Evolutionary conservation across 2,329 filamentous ascomycete genomes (phyloP).

Genomic region (Onygenales sp.): DNA sequence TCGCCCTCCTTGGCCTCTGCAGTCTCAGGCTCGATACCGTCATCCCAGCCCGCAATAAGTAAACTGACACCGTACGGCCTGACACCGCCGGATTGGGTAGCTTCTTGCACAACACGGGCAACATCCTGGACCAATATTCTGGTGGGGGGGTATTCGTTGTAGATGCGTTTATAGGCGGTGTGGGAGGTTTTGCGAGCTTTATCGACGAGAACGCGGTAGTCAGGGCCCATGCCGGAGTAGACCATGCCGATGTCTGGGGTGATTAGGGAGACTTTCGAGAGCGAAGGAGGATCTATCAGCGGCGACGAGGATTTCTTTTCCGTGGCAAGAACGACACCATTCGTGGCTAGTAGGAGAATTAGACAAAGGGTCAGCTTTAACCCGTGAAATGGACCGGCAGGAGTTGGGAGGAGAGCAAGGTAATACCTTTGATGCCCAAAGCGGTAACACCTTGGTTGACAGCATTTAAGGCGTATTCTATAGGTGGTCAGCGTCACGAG

Average conservation of each 20-base stretch:
- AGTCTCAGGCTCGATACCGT: slow-evolving; percentile 81
- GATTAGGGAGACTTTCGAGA: slow-evolving; percentile 95
- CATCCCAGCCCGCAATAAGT: slow-evolving; percentile 94
- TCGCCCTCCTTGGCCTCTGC: slow-evolving; percentile 50
- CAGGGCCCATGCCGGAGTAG: slow-evolving; percentile 97
- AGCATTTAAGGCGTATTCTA: slow-evolving; percentile 98
- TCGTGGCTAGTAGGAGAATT: slow-evolving; percentile 60
- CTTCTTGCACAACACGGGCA: slow-evolving; percentile 95
- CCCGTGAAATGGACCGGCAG: slow-evolving; percentile 4
- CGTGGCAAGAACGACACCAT: slow-evolving; percentile 95
- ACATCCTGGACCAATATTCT: slow-evolving; percentile 98
- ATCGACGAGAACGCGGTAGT: slow-evolving; percentile 96
- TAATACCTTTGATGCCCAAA: slow-evolving; percentile 88
- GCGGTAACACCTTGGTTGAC: slow-evolving; percentile 99
- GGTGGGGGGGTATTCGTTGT: slow-evolving; percentile 99
- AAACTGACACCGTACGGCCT: slow-evolving; percentile 93
- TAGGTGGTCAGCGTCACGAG: slow-evolving; percentile 13
- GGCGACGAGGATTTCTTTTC: slow-evolving; percentile 99
- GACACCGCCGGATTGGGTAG: slow-evolving; percentile 95
- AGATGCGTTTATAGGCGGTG: slow-evolving; percentile 98
- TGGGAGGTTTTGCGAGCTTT: slow-evolving; percentile 97
- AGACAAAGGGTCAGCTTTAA: slow-evolving; percentile 4
- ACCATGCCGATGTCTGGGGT: slow-evolving; percentile 99
- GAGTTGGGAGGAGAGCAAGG: slow-evolving; percentile 1
- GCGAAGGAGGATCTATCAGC: slow-evolving; percentile 86